Base-by-base conservation (phyloP, 805 yeast genomes). In the Kodamaea laetipori region DNA sequence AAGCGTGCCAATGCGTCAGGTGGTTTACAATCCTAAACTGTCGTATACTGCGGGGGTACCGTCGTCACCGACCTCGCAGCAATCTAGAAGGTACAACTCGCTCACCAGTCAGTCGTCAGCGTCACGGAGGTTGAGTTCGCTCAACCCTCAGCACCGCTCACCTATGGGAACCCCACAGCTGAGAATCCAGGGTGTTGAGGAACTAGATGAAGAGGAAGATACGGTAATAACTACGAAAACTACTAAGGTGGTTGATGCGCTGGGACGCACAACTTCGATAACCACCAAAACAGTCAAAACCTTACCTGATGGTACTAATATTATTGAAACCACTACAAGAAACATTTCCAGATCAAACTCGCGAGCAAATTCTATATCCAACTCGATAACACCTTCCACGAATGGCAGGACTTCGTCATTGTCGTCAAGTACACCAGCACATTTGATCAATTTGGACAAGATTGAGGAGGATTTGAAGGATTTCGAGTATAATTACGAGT, bases 401-500 rank as follows among this genome's bases (percentile, higher is more conserved):
- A 47, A 47, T 39, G 58, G 53, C 37, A 35, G 45, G 17, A 27
- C 40, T 3, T 58, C 69, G 3, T 38, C 62, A 12, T 43, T 55
- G 9, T 46, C 53, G 11, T 45, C 50, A 21, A 47, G 55, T 2
- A 52, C 52, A 17, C 44, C 45, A 38, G 38, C 48, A 1, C 51
- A 54, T 18, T 45, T 51, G 16, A 45, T 49, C 18, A 68, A 63
- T 44, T 54, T 71, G 39, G 53, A 53, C 23, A 70, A 69, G 51
- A 71, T 71, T 28, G 75, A 71, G 12, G 76, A 71, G 50, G 72
- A 69, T 38, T 59, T 71, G 33, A 69, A 61, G 28, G 73, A 66
- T 43, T 71, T 71, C 44, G 76, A 71, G 25, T 71, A 67, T 45
- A 67, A 64, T 40, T 71, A 70, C 48, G 63, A 62, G 42, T 45